Evolutionary conservation across 2,329 filamentous ascomycete species (phyloP), one percentile per base, ranked within the genome.

Genomic region (Nothophaeocryptopus gaeumannii): DNA sequence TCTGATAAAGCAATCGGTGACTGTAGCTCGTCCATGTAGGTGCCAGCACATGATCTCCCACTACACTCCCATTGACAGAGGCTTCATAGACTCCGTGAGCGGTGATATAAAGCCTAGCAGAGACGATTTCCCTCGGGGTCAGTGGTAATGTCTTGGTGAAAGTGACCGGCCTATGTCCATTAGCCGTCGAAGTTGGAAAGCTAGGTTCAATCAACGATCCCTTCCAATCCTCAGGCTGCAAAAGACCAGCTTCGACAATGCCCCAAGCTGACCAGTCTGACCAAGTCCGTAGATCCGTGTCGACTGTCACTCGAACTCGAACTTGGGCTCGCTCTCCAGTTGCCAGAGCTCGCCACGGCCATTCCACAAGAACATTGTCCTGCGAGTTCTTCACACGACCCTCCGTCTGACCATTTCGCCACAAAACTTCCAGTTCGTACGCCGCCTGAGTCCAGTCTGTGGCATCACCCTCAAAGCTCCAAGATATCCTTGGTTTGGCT

Each of bases 1-100:
- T 76, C 47, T 81, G 72, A 51, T 82, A 83, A 1, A 71, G 66
- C n/a, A 76, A 70, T 0, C 78, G 70, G 39, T 74, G 63, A 0
- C 72, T 64, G 53, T 82, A 82, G 2, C 72, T 72, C 37, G 75
- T 73, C 75, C 77, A 81, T 0, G 78, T 78, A 0, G 78, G 78
- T 14, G 77, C 74, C 32, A 80, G 54, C 5, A 59, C 50, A 2
- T 58, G 48, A 14, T 50, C 53, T 5, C 49, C 47, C 10, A 78
- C 69, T 5, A 62, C 60, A 0, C 63, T 50, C 0, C 74, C 76
- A 42, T 81, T 79, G 51, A 80, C 73, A 8, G 30, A 16, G 5
- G 48, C 45, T 48, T 20, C 45, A 15, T 48, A 48, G 20, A 48
- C 39, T 12, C 45, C 45, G 30, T 48, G 45, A 14, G 38, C 33